Conservation (phyloP, 371 early-diverging fungal genomes). For the Mucor lusitanicus region DNA sequence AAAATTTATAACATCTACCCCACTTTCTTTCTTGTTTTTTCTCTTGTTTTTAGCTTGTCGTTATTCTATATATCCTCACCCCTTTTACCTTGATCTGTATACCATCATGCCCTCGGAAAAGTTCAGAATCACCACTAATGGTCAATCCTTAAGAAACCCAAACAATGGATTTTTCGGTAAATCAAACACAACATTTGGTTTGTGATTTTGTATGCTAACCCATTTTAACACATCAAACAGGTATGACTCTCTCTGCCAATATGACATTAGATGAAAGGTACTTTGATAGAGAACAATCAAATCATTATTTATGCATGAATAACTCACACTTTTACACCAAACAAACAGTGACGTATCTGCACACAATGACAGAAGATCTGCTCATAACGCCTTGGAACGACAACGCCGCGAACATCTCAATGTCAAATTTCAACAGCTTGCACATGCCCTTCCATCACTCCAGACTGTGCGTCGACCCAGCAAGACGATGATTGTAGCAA, state of each 20-base stretch:
- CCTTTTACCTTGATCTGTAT: constrained; percentile 1
- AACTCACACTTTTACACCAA: not conserved
- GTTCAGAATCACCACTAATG: constrained; percentile 35
- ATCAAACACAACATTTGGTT: not conserved
- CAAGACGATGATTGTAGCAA: constrained; percentile 76
- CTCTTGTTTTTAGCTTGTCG: not conserved
- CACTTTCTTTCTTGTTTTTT: constrained; percentile 1
- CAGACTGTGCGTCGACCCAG: constrained; percentile 71
- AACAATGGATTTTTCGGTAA: constrained; percentile 30
- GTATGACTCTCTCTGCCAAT: constrained; percentile 29
- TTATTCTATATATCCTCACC: not conserved
- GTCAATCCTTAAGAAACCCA: constrained; percentile 35
- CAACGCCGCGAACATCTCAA: constrained; percentile 80
- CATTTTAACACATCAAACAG: constrained; percentile 7
- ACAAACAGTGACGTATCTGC: constrained; percentile 33
- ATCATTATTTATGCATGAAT: not conserved
- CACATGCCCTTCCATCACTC: constrained; percentile 74
- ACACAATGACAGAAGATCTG: constrained; percentile 59
- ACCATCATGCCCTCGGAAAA: constrained; percentile 40
- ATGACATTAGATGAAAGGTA: constrained; percentile 37
- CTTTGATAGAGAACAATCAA: not conserved
- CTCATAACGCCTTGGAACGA: constrained; percentile 79
- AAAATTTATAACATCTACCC: not conserved
- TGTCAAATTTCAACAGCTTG: constrained; percentile 75
- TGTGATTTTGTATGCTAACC: constrained; percentile 6